Conservation (phyloP, 1,284 basidiomycete species). For the Bondarzewia mesenterica region DNA sequence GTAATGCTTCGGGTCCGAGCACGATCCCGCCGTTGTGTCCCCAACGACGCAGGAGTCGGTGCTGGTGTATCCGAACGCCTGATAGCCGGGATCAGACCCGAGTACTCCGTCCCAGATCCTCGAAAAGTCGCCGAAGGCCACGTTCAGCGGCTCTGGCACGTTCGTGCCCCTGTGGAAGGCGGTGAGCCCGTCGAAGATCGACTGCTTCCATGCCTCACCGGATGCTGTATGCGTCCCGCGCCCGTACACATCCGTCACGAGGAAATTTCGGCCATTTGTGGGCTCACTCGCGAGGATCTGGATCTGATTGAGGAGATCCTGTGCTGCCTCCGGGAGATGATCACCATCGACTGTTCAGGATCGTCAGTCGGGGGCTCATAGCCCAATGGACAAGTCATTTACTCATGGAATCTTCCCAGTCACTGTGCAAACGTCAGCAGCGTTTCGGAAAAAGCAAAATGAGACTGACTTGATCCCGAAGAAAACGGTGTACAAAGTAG, state of each 20-base stretch:
- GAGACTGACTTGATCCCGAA: slow-evolving; percentile 29
- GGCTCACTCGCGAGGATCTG: slow-evolving; percentile 19
- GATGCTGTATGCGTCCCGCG: slow-evolving; percentile 17
- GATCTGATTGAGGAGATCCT: slow-evolving; percentile 26
- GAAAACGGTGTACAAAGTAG: slow-evolving; percentile 28
- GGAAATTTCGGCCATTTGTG: slow-evolving; percentile 22
- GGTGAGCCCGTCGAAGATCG: slow-evolving; percentile 19
- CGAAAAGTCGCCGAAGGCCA: slow-evolving; percentile 22
- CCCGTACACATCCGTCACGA: slow-evolving; percentile 26
- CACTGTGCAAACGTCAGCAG: slow-evolving; percentile 11
- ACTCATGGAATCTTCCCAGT: slow-evolving; percentile 22
- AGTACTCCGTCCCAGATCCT: slow-evolving; percentile 25
- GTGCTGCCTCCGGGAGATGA: slow-evolving; percentile 25
- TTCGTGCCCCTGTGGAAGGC: slow-evolving; percentile 12
- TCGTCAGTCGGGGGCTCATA: neutral
- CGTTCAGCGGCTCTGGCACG: slow-evolving; percentile 12
- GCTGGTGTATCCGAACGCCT: slow-evolving; percentile 26
- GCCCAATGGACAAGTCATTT: slow-evolving; percentile 2
- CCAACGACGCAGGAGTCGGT: slow-evolving; percentile 18
- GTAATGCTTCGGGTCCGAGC: slow-evolving; percentile 35
- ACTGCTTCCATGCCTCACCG: slow-evolving; percentile 24
- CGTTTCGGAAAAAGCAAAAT: neutral
- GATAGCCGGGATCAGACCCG: slow-evolving; percentile 19
- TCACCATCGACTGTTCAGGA: slow-evolving; percentile 22
- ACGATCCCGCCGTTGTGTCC: slow-evolving; percentile 16